phyloP scores from a whole-genome alignment of 306 rosid species.

The Lathyrus aphaca region DNA sequence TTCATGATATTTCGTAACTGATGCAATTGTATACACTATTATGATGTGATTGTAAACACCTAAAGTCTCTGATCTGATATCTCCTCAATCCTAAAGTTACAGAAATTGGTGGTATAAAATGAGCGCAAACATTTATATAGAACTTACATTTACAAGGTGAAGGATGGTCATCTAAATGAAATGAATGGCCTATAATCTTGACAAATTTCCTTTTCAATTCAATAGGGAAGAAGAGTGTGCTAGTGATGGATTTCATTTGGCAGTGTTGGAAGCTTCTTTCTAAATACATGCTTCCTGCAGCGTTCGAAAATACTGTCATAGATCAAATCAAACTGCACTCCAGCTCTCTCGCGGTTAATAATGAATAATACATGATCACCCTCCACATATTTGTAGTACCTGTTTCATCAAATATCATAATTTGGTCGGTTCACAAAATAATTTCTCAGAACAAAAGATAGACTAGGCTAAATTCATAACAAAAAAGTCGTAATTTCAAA shows the following conservation, averaged over 20 bases:
- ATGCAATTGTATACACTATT: slow-evolving; percentile 16
- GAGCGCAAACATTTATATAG: not conserved
- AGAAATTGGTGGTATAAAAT: slow-evolving; percentile 18
- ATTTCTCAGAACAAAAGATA: slow-evolving; percentile 7
- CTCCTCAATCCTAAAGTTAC: slow-evolving; percentile 42
- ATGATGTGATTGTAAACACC: slow-evolving; percentile 38
- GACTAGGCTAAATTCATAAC: not conserved
- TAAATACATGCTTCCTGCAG: slow-evolving; percentile 88
- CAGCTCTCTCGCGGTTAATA: slow-evolving; percentile 91
- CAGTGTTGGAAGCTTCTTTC: slow-evolving; percentile 69
- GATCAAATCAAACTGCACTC: slow-evolving; percentile 85
- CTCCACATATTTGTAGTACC: slow-evolving; percentile 94
- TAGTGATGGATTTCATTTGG: slow-evolving; percentile 68
- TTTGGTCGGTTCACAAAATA: slow-evolving; percentile 17
- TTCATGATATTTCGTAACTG: not conserved
- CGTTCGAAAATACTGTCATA: slow-evolving; percentile 92
- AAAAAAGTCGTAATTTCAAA: not conserved
- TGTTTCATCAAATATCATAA: slow-evolving; percentile 38
- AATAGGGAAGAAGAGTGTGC: slow-evolving; percentile 23
- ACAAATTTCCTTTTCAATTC: slow-evolving; percentile 27
- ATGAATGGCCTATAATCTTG: slow-evolving; percentile 34
- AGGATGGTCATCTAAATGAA: slow-evolving; percentile 13
- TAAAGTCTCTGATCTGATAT: slow-evolving; percentile 35
- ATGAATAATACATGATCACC: slow-evolving; percentile 88
- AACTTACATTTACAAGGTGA: slow-evolving; percentile 47